phyloP scores from a whole-genome alignment of 1,284 basidiomycete species.

The Phylloboletellus chloephorus region DNA sequence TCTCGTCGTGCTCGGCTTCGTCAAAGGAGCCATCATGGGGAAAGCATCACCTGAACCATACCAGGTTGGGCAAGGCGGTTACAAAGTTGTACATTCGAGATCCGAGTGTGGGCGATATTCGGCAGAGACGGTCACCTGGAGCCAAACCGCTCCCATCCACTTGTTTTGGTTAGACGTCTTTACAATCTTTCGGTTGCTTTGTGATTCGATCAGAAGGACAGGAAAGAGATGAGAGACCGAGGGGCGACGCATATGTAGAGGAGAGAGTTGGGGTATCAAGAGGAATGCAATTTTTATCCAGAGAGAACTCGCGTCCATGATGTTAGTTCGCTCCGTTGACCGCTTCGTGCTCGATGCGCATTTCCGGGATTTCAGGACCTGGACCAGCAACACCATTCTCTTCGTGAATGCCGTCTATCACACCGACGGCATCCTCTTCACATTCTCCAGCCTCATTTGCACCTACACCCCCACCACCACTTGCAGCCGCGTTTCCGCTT shows the following conservation, averaged over 20 bases:
- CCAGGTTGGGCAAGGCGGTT: conserved; percentile 1
- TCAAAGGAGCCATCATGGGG: not conserved
- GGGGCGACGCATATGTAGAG: conserved; percentile 25
- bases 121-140: conserved; percentile 30
- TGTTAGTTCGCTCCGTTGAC: conserved; percentile 24
- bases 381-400: conserved; percentile 21
- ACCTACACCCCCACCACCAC: conserved; percentile 19
- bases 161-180: conserved; percentile 30
- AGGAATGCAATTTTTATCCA: conserved; percentile 27
- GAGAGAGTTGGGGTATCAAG: conserved; percentile 29
- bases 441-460: conserved; percentile 18
- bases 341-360: conserved; percentile 25
- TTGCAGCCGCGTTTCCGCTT: conserved; percentile 36
- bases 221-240: conserved; percentile 13
- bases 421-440: conserved; percentile 18
- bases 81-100: conserved; percentile 2
- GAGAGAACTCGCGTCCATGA: conserved; percentile 12
- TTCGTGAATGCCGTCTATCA: conserved; percentile 22
- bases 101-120: conserved; percentile 10
- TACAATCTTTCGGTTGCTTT: conserved; percentile 29
- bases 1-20: conserved; percentile 6
- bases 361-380: conserved; percentile 24
- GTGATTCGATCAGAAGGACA: conserved; percentile 15
- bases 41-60: conserved; percentile 8
- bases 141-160: conserved; percentile 41